A percentile compares a stretch with the other conserved stretches of the same genome.
phyloP scores from a whole-genome alignment of 257 asterid species.

The Eustoma russellianum region DNA sequence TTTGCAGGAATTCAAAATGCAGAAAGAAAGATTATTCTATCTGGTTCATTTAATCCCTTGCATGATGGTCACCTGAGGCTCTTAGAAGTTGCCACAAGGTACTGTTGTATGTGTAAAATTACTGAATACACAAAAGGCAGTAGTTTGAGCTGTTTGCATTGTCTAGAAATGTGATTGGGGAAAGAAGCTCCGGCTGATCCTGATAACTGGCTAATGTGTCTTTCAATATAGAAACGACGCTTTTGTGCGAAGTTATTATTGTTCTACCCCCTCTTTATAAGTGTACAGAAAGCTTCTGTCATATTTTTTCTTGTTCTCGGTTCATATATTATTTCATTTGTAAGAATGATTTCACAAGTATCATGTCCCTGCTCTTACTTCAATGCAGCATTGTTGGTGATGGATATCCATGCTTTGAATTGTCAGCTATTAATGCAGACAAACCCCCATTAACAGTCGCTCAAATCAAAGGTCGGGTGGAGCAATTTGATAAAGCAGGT shows the following conservation, averaged over 20 bases:
- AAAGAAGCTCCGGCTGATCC: too few species aligned
- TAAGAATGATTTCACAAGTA: background rate
- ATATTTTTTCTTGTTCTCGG: too few species aligned
- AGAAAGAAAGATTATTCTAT: slow-evolving; percentile 69
- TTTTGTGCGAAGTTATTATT: too few species aligned
- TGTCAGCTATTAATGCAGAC: slow-evolving; percentile 93
- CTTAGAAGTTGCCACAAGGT: slow-evolving; percentile 83
- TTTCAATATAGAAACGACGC: too few species aligned
- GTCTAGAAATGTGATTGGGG: too few species aligned
- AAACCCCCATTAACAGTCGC: slow-evolving; percentile 75
- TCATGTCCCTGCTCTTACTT: slow-evolving; percentile 4
- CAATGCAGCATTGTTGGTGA: slow-evolving; percentile 75
- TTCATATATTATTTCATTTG: background rate
- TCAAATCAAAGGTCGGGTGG: slow-evolving; percentile 69
- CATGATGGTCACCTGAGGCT: slow-evolving; percentile 93
- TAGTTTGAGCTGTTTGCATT: background rate
- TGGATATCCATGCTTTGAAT: slow-evolving; percentile 93
- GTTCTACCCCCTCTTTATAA: too few species aligned
- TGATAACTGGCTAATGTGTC: too few species aligned
- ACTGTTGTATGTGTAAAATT: slow-evolving; percentile 11
- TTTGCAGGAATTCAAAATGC: slow-evolving; percentile 52
- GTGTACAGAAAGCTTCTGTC: too few species aligned
- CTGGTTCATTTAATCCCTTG: slow-evolving; percentile 93
- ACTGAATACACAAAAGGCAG: background rate
- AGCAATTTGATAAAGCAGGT: slow-evolving; percentile 82